phyloP scores from a whole-genome alignment of 2,329 filamentous ascomycete genomes.

The Phoma sp. region DNA sequence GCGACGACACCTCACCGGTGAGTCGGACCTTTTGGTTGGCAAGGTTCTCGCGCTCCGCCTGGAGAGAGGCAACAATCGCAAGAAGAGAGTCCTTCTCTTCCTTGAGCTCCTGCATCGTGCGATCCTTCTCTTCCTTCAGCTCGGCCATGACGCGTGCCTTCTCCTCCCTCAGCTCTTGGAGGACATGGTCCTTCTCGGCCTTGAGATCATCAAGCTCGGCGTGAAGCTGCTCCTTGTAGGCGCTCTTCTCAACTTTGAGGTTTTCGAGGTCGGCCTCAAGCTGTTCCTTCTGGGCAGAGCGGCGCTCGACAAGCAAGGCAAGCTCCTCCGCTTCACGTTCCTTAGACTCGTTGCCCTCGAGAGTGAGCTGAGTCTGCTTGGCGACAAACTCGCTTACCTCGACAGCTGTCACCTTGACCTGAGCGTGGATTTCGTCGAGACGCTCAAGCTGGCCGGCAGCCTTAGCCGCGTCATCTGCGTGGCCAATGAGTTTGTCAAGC shows the following conservation, averaged over 20 bases:
- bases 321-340: conserved; percentile 82
- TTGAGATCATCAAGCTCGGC: conserved; percentile 55
- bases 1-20: conserved; percentile 83
- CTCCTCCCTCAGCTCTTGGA: conserved; percentile 48
- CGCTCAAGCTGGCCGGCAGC: conserved; percentile 78
- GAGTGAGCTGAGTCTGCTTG: conserved; percentile 74
- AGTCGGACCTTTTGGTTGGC: conserved; percentile 79
- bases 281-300: conserved; percentile 69
- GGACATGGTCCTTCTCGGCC: conserved; percentile 50
- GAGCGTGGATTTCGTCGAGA: conserved; percentile 85
- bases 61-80: conserved; percentile 64
- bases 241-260: conserved; percentile 59
- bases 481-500: conserved; percentile 61
- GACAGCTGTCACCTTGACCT: conserved; percentile 82
- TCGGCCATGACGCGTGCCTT: conserved; percentile 50
- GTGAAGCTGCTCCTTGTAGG: conserved; percentile 67
- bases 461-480: conserved; percentile 68
- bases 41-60: conserved; percentile 76
- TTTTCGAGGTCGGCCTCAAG: conserved; percentile 56
- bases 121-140: conserved; percentile 44
- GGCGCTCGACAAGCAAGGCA: conserved; percentile 78
- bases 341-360: conserved; percentile 78
- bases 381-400: conserved; percentile 85
- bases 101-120: conserved; percentile 41
- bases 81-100: conserved; percentile 55